A percentile compares a stretch with the other conserved stretches of the same genome.
phyloP scores from a whole-genome alignment of 345 rosid species.

The Melastoma malabathricum region DNA sequence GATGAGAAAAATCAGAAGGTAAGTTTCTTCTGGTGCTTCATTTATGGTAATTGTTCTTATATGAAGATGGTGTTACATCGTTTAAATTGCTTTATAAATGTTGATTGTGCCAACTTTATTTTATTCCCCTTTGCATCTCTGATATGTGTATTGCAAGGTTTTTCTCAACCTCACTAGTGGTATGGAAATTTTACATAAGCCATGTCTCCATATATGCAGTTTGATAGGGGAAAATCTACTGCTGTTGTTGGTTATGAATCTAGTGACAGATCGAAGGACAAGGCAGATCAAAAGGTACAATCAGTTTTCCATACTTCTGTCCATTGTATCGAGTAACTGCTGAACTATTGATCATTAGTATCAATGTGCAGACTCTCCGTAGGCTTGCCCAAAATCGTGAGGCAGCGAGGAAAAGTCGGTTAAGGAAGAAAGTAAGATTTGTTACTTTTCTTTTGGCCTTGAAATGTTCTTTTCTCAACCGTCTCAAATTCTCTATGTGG shows the following conservation, averaged over 20 bases:
- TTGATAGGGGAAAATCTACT: constrained; percentile 38
- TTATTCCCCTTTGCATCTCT: neutral
- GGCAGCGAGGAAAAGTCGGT: constrained; percentile 95
- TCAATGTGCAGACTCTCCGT: constrained; percentile 64
- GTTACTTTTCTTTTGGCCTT: neutral
- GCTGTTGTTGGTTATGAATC: constrained; percentile 65
- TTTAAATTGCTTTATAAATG: too few species aligned
- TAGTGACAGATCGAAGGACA: constrained; percentile 85
- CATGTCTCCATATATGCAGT: constrained; percentile 34
- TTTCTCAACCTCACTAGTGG: neutral
- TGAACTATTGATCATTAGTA: constrained; percentile 12
- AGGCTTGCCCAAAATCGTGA: constrained; percentile 98
- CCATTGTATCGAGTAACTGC: neutral
- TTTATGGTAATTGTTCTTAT: neutral
- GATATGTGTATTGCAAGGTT: constrained; percentile 2
- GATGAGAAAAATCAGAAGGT: constrained; percentile 86
- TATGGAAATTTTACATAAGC: neutral
- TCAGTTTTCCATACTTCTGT: constrained; percentile 5
- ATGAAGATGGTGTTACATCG: too few species aligned
- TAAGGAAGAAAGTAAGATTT: constrained; percentile 69
- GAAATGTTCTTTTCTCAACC: neutral
- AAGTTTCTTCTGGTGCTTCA: constrained; percentile 10
- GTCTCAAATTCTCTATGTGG: too few species aligned
- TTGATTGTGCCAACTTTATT: too few species aligned
- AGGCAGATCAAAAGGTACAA: constrained; percentile 81